Conservation (phyloP, 768 basidiomycete genomes). For the Pluteus cervinus region DNA sequence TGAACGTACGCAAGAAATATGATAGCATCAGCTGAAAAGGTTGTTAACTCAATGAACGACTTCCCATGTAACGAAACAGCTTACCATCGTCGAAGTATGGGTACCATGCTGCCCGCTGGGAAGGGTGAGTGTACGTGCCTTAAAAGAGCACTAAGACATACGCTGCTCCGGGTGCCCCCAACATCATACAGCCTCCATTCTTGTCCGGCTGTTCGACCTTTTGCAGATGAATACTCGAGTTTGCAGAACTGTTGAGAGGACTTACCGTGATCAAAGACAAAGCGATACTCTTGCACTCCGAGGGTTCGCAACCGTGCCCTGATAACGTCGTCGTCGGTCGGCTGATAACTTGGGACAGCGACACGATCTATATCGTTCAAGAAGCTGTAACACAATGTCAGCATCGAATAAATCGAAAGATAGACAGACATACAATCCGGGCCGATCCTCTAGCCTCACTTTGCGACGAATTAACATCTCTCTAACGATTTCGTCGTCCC, state of each 20-base stretch:
- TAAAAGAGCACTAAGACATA: conserved; percentile 26
- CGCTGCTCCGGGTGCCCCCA: conserved; percentile 66
- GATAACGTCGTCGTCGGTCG: conserved; percentile 72
- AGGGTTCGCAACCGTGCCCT: conserved; percentile 74
- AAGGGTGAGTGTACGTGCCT: conserved; percentile 3
- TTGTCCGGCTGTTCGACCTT: conserved; percentile 53
- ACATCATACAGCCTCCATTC: conserved; percentile 84
- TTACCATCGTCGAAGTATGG: conserved; percentile 73
- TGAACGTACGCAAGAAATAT: conserved; percentile 73
- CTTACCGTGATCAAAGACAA: conserved; percentile 60
- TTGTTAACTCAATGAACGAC: too few species aligned
- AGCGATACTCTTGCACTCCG: conserved; percentile 71
- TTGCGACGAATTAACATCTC: conserved; percentile 53
- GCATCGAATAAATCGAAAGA: conserved; percentile 5
- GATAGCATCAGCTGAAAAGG: conserved; percentile 57
- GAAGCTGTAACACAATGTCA: conserved; percentile 40
- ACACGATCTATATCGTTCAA: conserved; percentile 65
- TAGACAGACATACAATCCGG: conserved; percentile 61
- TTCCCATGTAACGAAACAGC: conserved; percentile 13
- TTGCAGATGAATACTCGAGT: conserved; percentile 1
- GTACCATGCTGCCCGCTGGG: conserved; percentile 68
- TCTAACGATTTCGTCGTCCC: conserved; percentile 60
- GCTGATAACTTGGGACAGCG: conserved; percentile 55
- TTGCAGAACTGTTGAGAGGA: conserved; percentile 3
- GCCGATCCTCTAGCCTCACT: conserved; percentile 56